These are phyloP conservation scores for Brassica cretica DNA, from an alignment of 345 rosid species.

Conservation along the genomic window DNA sequence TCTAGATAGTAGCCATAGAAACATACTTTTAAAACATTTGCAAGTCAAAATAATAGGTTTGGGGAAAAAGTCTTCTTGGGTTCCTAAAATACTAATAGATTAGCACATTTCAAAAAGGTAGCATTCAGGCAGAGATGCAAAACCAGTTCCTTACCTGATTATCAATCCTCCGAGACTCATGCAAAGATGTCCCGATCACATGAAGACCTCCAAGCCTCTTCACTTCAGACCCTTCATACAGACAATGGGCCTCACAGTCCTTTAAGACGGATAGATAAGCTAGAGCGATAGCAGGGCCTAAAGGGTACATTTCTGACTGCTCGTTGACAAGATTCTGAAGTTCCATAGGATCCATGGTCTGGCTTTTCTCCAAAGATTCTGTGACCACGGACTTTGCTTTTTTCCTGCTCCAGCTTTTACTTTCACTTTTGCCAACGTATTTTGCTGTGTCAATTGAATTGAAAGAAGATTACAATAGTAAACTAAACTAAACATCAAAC, in stretches of 20 bases:
- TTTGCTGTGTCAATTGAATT: conserved; percentile 55
- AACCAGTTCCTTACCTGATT: conserved; percentile 66
- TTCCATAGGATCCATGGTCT: conserved; percentile 56
- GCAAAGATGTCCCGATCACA: conserved; percentile 93
- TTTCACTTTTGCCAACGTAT: conserved; percentile 90
- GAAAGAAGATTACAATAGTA: conserved; percentile 24
- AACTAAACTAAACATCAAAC: conserved; percentile 21
- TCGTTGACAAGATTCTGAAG: conserved; percentile 69
- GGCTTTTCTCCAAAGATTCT: conserved; percentile 83
- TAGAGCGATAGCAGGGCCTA: conserved; percentile 85
- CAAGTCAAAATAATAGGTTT: not conserved
- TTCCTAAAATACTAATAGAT: not conserved
- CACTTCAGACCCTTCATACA: conserved; percentile 86
- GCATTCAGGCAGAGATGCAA: not conserved
- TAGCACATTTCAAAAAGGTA: not conserved
- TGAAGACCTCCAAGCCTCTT: conserved; percentile 96
- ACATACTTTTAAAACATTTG: not conserved
- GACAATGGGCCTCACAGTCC: conserved; percentile 88
- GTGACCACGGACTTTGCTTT: conserved; percentile 70
- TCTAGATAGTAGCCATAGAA: conserved; percentile 4
- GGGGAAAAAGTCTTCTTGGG: not conserved
- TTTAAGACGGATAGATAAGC: conserved; percentile 80
- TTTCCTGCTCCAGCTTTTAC: conserved; percentile 72
- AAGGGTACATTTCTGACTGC: conserved; percentile 88
- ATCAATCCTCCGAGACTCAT: conserved; percentile 96